Evolutionary conservation across 345 rosid species (phyloP), one percentile per base, ranked within the genome.

Genomic region (Citrus mangshanensis): DNA sequence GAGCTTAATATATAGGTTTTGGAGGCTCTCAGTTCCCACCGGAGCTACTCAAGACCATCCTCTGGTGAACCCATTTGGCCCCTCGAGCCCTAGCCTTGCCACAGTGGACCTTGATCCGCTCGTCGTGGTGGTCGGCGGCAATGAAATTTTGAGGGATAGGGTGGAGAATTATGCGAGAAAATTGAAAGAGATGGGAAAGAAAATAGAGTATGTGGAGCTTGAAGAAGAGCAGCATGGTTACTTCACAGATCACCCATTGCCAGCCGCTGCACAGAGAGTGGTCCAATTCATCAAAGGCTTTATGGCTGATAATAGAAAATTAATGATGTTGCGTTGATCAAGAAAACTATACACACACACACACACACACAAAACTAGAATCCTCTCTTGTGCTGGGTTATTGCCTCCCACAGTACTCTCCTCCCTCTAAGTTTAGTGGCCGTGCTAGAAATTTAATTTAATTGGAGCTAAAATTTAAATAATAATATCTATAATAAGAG

Each of bases 161-260:
- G 74, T 54, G 35, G 58, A 40, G 37, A 46, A 76, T 51, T 66
- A 65, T 19, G 54, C 70, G 2, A 70, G 21, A 49, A 71, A 74
- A 46, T 55, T 81, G 7, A 66, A 65, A 42, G 61, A 55, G 9
- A 5, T 71, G 68, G 80, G 77, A 68, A 81, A 76, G 72, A 70
- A 30, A 4, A 73, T 71, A 9, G 68, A 70, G 0, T 76, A 81
- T 54, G 27, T 55, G 8, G 68, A 38, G 56, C 54, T 76, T 19
- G 59, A n/a, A 64, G 73, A 77, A 0, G 64, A 35, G 32, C 32
- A n/a, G 37, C 83, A 81, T 59, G 42, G 59, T 34, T 81, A 75
- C 30, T 60, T 81, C 69, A 63, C 30, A 21, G 30, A 42, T 14
- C 77, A 77, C 68, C 79, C 71, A 27, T 34, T 6, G 25, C 72